Evolutionary conservation across 345 rosid species (phyloP).

Genomic region (Brassica napus): DNA sequence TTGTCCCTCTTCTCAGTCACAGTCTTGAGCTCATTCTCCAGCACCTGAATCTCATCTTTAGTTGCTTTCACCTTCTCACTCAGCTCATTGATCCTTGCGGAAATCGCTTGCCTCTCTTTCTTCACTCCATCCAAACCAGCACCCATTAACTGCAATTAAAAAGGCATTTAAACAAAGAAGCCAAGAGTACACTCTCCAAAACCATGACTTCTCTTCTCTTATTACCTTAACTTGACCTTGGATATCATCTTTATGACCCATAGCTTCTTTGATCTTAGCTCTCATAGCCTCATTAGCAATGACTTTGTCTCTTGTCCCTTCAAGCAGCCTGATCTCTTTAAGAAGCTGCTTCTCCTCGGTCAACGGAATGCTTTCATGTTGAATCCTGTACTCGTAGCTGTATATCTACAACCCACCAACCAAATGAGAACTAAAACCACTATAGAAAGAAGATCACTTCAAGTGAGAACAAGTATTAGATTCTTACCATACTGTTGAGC

Average conservation of each 20-base stretch:
- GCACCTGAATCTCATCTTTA: conserved; percentile 55
- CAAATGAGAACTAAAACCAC: conserved; percentile 7
- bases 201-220: conserved; percentile 25
- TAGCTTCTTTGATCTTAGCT: conserved; percentile 79
- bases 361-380: conserved; percentile 89
- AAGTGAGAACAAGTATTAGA: not conserved
- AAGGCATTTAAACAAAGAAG: not conserved
- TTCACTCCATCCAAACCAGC: conserved; percentile 77
- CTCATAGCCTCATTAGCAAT: conserved; percentile 77
- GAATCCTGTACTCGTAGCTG: conserved; percentile 76
- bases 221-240: conserved; percentile 93
- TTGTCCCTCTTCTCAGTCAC: conserved; percentile 64
- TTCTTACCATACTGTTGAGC: conserved; percentile 65
- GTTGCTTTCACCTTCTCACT: conserved; percentile 55
- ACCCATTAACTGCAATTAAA: not conserved
- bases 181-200: not conserved
- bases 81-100: conserved; percentile 57
- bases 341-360: conserved; percentile 92
- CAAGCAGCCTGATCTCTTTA: conserved; percentile 86
- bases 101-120: conserved; percentile 65
- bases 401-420: conserved; percentile 68
- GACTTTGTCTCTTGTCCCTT: conserved; percentile 90
- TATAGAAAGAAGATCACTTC: not conserved
- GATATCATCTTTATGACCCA: conserved; percentile 85
- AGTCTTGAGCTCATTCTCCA: conserved; percentile 56